phyloP scores from a whole-genome alignment of 768 basidiomycete genomes.

The Hydnomerulius pinastri region DNA sequence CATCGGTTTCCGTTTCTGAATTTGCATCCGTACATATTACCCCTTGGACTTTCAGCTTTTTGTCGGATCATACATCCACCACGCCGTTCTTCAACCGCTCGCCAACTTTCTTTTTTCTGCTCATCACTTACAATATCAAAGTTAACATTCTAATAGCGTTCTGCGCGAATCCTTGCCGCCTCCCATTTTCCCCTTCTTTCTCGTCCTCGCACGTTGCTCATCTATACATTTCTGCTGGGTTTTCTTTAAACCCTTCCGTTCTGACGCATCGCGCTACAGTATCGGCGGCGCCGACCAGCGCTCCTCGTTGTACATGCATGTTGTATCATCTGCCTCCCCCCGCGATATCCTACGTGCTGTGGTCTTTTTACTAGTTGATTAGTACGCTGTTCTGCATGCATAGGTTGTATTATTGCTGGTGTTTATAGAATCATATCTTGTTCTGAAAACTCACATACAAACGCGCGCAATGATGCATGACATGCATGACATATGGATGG shows the following conservation, averaged over 20 bases:
- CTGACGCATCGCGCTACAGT: slow-evolving; percentile 1
- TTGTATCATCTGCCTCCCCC: slow-evolving; percentile 24
- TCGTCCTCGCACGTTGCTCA: slow-evolving; percentile 3
- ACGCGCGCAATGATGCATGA: too few relatives aligned
- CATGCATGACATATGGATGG: too few relatives aligned
- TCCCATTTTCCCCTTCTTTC: slow-evolving; percentile 1
- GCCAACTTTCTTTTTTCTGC: slow-evolving; percentile 5
- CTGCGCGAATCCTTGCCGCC: slow-evolving; percentile 12
- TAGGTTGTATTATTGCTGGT: background rate
- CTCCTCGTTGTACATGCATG: slow-evolving; percentile 22
- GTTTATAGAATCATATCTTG: slow-evolving; percentile 2
- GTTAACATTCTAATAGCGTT: slow-evolving; percentile 26
- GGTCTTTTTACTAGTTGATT: background rate
- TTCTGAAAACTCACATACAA: too few relatives aligned
- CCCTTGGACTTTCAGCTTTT: slow-evolving; percentile 22
- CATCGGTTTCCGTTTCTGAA: background rate
- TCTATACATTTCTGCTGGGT: slow-evolving; percentile 4
- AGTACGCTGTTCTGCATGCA: background rate
- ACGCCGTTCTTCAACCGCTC: background rate
- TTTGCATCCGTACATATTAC: slow-evolving; percentile 26
- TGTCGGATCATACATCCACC: slow-evolving; percentile 16
- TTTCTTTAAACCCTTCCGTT: background rate
- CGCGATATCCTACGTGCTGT: slow-evolving; percentile 11
- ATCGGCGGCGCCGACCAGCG: slow-evolving; percentile 14
- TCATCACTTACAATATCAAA: slow-evolving; percentile 25